phyloP scores from a whole-genome alignment of 78 protist species.

The Dictyostelium discoideum region dicty_2.7 NC_007088.5:1522501-1523000 shows the following conservation, averaged over 20 bases:
- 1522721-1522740: not conserved
- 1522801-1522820: not conserved
- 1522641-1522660: not conserved
- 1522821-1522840: not conserved
- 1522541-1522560: not conserved
- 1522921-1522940: not conserved
- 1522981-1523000: not conserved
- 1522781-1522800: conserved; percentile 10
- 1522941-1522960: conserved; percentile 16
- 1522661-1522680: not conserved
- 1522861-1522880: too few relatives aligned
- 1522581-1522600: not conserved
- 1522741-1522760: not conserved
- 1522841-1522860: too few relatives aligned
- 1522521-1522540: not conserved
- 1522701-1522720: not conserved
- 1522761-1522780: not conserved
- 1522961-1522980: conserved; percentile 7
- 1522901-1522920: not conserved
- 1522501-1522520: not conserved
- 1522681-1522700: not conserved
- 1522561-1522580: not conserved
- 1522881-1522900: too few relatives aligned
- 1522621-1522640: not conserved
- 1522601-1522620: not conserved